These are phyloP conservation scores for Selenicereus undatus DNA, from an alignment of 148 eudicot species.

Conservation along the genomic window DNA sequence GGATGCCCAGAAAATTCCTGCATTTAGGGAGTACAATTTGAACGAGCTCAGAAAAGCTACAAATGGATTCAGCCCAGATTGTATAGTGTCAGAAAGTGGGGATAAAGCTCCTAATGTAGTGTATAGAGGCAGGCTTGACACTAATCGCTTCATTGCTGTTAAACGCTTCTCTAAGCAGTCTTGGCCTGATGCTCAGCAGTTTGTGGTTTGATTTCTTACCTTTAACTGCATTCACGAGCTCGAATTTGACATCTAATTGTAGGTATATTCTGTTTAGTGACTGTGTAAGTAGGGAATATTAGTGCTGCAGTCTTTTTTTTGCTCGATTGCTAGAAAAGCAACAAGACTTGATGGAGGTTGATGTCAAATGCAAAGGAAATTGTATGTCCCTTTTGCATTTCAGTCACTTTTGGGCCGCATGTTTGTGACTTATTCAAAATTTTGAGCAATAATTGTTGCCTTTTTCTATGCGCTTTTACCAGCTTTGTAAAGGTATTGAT, in stretches of 20 bases:
- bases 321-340: not conserved
- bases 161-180: conserved; percentile 56
- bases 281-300: too few species aligned
- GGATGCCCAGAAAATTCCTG: conserved; percentile 29
- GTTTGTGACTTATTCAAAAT: conserved; percentile 7
- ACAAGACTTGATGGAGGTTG: not conserved
- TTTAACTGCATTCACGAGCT: not conserved
- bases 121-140: conserved; percentile 46
- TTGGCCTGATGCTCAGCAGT: conserved; percentile 62
- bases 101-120: conserved; percentile 60
- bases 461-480: conserved; percentile 10
- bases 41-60: conserved; percentile 47
- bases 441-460: conserved; percentile 19
- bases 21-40: conserved; percentile 44
- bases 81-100: conserved; percentile 58
- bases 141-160: conserved; percentile 43
- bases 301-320: too few species aligned
- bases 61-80: conserved; percentile 45
- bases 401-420: conserved; percentile 12
- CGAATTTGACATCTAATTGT: too few species aligned
- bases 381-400: conserved; percentile 6
- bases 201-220: conserved; percentile 33
- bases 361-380: conserved; percentile 6
- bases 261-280: too few species aligned
- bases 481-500: conserved; percentile 9